A percentile compares a stretch with the other conserved stretches of the same genome.
Evolutionary conservation across 73 alveolate species (phyloP).

Genomic region (Paramecium bursaria): DNA sequence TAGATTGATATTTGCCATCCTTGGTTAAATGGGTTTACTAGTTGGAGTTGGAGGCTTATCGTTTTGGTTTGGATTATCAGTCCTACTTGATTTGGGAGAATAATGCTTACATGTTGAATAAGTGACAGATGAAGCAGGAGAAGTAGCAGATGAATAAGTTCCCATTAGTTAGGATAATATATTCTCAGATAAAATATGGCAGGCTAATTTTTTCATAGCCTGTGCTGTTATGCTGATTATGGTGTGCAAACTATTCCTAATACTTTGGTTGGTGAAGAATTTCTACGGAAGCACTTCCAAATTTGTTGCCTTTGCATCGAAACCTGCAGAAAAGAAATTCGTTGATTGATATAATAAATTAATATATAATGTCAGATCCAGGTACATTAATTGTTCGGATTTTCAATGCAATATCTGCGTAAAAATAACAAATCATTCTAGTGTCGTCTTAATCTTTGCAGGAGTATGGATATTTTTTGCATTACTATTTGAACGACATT

Average conservation of each 20-base stretch:
- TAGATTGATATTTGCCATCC: conserved; percentile 11
- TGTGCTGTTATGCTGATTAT: background rate
- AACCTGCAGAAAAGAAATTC: background rate
- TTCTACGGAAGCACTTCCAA: background rate
- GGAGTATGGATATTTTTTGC: conserved; percentile 29
- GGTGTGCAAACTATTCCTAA: background rate
- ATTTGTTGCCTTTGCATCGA: background rate
- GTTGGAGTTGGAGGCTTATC: conserved; percentile 11
- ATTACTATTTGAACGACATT: background rate
- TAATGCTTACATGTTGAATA: conserved; percentile 11
- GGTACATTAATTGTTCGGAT: conserved; percentile 18
- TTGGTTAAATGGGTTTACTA: background rate
- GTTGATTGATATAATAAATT: background rate
- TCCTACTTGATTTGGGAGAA: conserved; percentile 41
- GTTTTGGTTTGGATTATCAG: conserved; percentile 31
- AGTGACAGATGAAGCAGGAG: conserved; percentile 4
- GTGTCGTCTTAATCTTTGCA: conserved; percentile 46
- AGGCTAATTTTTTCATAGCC: conserved; percentile 45
- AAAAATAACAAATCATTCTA: background rate
- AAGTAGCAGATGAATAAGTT: background rate
- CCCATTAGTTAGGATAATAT: background rate
- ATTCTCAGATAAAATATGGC: conserved; percentile 25
- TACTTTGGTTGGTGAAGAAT: background rate
- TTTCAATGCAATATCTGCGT: conserved; percentile 50
- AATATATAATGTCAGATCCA: conserved; percentile 17